These are phyloP conservation scores for Protomyces arabidopsidicola DNA, from an alignment of 1,139 yeast species.

Conservation along the genomic window DNA sequence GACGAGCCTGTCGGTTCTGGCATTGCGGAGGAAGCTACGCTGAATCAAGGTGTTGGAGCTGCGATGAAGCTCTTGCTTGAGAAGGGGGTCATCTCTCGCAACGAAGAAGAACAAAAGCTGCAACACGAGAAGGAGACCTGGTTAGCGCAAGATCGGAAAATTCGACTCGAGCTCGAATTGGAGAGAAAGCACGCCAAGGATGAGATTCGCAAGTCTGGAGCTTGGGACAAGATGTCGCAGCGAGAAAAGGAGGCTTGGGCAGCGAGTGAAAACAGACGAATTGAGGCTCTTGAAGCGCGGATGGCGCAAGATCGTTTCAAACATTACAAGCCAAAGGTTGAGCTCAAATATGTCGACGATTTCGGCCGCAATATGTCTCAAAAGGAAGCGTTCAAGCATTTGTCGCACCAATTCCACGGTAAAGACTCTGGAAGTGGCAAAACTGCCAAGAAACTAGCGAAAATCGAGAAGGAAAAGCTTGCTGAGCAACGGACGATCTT, in stretches of 20 bases:
- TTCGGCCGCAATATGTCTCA: slow-evolving; percentile 59
- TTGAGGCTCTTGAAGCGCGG: slow-evolving; percentile 37
- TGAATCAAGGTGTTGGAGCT: slow-evolving; percentile 33
- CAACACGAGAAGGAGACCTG: slow-evolving; percentile 31
- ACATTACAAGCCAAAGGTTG: slow-evolving; percentile 61
- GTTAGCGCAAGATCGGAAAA: slow-evolving; percentile 30
- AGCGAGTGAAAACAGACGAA: slow-evolving; percentile 42
- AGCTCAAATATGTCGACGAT: slow-evolving; percentile 64
- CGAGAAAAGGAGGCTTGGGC: slow-evolving; percentile 42
- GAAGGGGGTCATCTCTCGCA: slow-evolving; percentile 30
- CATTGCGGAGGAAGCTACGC: slow-evolving; percentile 32
- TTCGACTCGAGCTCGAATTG: slow-evolving; percentile 30
- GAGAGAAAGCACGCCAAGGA: slow-evolving; percentile 32
- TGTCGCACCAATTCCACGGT: slow-evolving; percentile 88
- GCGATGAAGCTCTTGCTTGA: slow-evolving; percentile 32
- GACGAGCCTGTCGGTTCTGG: slow-evolving; percentile 27
- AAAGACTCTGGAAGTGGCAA: slow-evolving; percentile 48
- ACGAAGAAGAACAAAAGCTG: slow-evolving; percentile 31
- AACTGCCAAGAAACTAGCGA: slow-evolving; percentile 42
- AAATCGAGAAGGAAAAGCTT: slow-evolving; percentile 40
- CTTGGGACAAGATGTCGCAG: slow-evolving; percentile 38
- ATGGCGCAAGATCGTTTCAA: slow-evolving; percentile 41
- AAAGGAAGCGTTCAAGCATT: slow-evolving; percentile 77
- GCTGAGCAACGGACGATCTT: slow-evolving; percentile 35
- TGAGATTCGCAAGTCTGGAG: slow-evolving; percentile 35